Evolutionary conservation across 176 grass and related monocot genomes (phyloP).

Genomic region (Eleusine coracana): DNA sequence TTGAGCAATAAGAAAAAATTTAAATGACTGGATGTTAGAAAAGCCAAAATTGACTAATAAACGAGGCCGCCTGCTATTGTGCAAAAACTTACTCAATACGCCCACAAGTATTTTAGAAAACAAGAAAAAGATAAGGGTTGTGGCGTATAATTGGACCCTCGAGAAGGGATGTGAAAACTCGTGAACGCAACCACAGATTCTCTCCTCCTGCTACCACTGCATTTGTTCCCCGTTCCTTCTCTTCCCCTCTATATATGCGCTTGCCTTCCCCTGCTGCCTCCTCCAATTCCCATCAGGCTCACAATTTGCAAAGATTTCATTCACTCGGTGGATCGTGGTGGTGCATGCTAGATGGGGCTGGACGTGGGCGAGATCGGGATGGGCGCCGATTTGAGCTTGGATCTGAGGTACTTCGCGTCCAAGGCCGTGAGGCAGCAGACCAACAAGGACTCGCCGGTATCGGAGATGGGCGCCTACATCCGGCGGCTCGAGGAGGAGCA

Average conservation of each 20-base stretch:
- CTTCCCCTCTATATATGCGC: not conserved
- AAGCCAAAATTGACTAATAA: not conserved
- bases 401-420: constrained; percentile 63
- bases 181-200: not conserved
- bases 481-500: constrained; percentile 76
- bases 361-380: constrained; percentile 58
- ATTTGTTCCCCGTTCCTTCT: not conserved
- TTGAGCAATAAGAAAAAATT: not conserved
- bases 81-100: not conserved
- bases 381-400: constrained; percentile 58
- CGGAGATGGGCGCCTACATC: constrained; percentile 57
- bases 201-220: not conserved
- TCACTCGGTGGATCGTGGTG: not conserved
- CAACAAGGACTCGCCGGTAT: constrained; percentile 34
- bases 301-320: constrained; percentile 14
- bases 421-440: constrained; percentile 41
- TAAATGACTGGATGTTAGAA: not conserved
- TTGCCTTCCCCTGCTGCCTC: not conserved
- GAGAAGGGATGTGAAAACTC: not conserved
- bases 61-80: too few species aligned
- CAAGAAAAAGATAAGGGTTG: not conserved
- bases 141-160: not conserved
- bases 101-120: not conserved
- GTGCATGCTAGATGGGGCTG: constrained; percentile 41
- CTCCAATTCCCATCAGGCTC: constrained; percentile 9